A percentile compares a stretch with the other conserved stretches of the same genome.
Conservation (phyloP, 2,329 filamentous ascomycete species). For the Pseudogymnoascus sp. region DNA sequence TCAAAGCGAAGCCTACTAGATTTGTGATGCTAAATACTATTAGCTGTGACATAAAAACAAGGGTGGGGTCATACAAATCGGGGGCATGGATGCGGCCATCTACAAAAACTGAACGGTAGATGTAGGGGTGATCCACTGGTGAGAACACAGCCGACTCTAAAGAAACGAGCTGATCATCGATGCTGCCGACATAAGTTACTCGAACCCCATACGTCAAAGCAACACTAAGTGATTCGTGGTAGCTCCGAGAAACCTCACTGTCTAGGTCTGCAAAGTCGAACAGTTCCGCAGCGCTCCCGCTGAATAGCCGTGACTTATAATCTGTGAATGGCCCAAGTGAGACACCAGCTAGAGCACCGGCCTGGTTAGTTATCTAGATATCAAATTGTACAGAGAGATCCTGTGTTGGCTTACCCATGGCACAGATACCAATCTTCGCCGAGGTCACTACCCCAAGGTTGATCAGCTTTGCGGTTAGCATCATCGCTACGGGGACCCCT, state of each 20-base stretch:
- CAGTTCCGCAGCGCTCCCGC: constrained; percentile 83
- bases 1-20: constrained; percentile 85
- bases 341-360: constrained; percentile 65
- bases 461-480: constrained; percentile 87
- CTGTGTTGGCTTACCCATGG: constrained; percentile 44
- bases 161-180: constrained; percentile 93
- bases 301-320: constrained; percentile 82
- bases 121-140: constrained; percentile 80
- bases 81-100: constrained; percentile 87
- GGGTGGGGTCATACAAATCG: constrained; percentile 58
- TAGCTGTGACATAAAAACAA: not conserved
- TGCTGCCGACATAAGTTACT: constrained; percentile 84
- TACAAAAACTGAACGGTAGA: constrained; percentile 92
- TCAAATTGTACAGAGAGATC: not conserved
- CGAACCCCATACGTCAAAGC: constrained; percentile 73
- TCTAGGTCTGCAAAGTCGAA: constrained; percentile 85
- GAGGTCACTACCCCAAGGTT: constrained; percentile 76
- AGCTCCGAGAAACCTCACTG: constrained; percentile 74
- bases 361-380: constrained; percentile 15
- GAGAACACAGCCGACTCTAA: constrained; percentile 90
- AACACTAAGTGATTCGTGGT: constrained; percentile 66
- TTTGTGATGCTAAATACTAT: constrained; percentile 58
- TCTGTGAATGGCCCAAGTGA: constrained; percentile 89
- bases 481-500: constrained; percentile 86
- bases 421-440: constrained; percentile 77